A percentile compares a stretch with the other conserved stretches of the same genome.
These are phyloP conservation scores for Sporothrix curviconia DNA, from an alignment of 2,329 filamentous ascomycete species.

Conservation along the genomic window DNA sequence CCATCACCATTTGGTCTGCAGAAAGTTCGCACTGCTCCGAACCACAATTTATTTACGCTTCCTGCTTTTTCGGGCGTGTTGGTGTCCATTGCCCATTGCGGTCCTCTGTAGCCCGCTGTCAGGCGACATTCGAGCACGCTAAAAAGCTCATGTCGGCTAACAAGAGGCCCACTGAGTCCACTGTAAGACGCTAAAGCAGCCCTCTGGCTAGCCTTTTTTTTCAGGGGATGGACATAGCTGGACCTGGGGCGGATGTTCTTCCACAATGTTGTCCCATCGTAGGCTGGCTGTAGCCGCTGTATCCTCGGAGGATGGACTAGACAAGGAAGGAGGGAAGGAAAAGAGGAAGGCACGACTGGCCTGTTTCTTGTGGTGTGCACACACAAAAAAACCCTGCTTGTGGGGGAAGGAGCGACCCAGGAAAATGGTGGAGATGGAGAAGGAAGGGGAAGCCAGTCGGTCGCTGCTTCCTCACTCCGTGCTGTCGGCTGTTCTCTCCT, in stretches of 20 bases:
- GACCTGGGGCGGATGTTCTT: too few species aligned
- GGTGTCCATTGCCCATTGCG: too few species aligned
- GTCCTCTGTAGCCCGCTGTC: not conserved
- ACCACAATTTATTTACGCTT: not conserved
- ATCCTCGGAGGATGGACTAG: not conserved
- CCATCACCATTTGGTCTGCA: not conserved
- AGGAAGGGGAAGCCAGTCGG: not conserved
- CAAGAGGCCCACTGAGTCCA: too few species aligned
- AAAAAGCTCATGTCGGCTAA: not conserved
- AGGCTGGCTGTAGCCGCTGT: constrained; percentile 5
- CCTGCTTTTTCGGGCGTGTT: not conserved
- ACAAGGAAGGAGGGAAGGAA: too few species aligned
- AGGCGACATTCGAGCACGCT: not conserved
- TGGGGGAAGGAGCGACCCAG: not conserved
- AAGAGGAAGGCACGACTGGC: too few species aligned
- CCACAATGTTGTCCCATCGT: too few species aligned
- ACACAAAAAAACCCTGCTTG: too few species aligned
- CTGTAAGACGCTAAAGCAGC: not conserved
- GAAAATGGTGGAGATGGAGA: constrained; percentile 2
- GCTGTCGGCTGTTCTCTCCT: not conserved
- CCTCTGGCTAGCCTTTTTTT: not conserved
- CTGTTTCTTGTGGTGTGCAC: too few species aligned
- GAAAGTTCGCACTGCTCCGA: not conserved
- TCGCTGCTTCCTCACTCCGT: not conserved
- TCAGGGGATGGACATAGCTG: not conserved